Conservation (phyloP, 139 green algal genomes). For the Monoraphidium neglectum region DNA sequence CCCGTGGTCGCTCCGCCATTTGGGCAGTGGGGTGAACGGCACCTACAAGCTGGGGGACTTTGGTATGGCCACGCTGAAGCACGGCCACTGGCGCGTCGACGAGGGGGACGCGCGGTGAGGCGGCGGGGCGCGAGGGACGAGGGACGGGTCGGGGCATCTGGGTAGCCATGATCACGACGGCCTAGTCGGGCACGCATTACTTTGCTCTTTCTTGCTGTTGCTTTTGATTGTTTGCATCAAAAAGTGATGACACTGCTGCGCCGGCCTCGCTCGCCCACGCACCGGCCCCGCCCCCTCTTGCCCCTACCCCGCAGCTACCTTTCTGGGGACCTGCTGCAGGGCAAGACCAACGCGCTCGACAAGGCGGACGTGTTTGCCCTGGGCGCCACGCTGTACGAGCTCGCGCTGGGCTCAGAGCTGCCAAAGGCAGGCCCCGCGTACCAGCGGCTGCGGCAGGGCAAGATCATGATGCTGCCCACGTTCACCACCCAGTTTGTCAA, state of each 20-base stretch:
- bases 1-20: no score
- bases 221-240: no score
- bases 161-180: background rate
- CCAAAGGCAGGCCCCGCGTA: slow-evolving; percentile 56
- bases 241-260: no score
- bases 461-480: slow-evolving; percentile 63
- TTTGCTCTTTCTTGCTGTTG: no score
- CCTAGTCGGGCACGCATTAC: no score
- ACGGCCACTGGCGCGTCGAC: slow-evolving; percentile 30
- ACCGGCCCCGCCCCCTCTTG: background rate
- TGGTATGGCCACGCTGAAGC: slow-evolving; percentile 70
- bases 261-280: no score
- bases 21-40: slow-evolving; percentile 5
- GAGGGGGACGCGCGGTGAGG: slow-evolving; percentile 81
- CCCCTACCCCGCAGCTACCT: slow-evolving; percentile 84
- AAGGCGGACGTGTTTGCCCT: slow-evolving; percentile 93
- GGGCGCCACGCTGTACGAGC: slow-evolving; percentile 83
- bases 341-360: slow-evolving; percentile 60
- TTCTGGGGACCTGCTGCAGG: slow-evolving; percentile 80
- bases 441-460: slow-evolving; percentile 57
- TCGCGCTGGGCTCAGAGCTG: slow-evolving; percentile 56
- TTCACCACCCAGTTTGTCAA: slow-evolving; percentile 36
- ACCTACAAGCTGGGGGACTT: slow-evolving; percentile 94
- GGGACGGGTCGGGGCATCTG: background rate
- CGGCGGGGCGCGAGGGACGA: background rate